Evolutionary conservation across 768 basidiomycete genomes (phyloP).

Genomic region (Phaeotremella fagi): DNA sequence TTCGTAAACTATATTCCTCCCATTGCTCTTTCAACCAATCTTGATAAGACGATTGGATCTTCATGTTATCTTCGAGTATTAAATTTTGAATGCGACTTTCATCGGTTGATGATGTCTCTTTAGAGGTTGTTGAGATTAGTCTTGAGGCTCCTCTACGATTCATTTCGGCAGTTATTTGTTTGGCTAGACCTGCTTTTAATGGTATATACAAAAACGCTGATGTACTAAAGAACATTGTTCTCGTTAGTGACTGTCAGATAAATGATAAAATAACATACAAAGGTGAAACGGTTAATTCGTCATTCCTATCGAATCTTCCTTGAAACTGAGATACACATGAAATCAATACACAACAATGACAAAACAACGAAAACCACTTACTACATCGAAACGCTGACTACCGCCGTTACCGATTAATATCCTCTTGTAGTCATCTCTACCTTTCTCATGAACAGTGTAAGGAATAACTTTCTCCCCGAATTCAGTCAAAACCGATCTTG

Average conservation of each 20-base stretch:
- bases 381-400: slow-evolving; percentile 49
- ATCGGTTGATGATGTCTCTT: background rate
- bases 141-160: slow-evolving; percentile 36
- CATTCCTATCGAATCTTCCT: slow-evolving; percentile 73
- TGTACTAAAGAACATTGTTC: slow-evolving; percentile 16
- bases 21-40: slow-evolving; percentile 23
- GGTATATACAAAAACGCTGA: slow-evolving; percentile 28
- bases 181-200: slow-evolving; percentile 31
- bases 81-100: background rate
- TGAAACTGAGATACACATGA: slow-evolving; percentile 22
- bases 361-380: slow-evolving; percentile 10
- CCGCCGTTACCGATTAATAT: slow-evolving; percentile 46
- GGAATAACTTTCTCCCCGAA: slow-evolving; percentile 53
- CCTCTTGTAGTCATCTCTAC: slow-evolving; percentile 20
- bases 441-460: slow-evolving; percentile 53
- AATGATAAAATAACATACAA: slow-evolving; percentile 49
- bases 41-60: slow-evolving; percentile 12
- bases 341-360: background rate
- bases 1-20: slow-evolving; percentile 17
- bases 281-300: slow-evolving; percentile 70
- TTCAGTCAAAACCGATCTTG: slow-evolving; percentile 39
- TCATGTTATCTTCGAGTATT: slow-evolving; percentile 16
- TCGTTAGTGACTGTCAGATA: background rate
- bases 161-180: slow-evolving; percentile 26
- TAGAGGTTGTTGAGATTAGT: slow-evolving; percentile 2